Evolutionary conservation across 352 stramenopile species (phyloP).

Genomic region (Phytophthora nicotianae): DNA sequence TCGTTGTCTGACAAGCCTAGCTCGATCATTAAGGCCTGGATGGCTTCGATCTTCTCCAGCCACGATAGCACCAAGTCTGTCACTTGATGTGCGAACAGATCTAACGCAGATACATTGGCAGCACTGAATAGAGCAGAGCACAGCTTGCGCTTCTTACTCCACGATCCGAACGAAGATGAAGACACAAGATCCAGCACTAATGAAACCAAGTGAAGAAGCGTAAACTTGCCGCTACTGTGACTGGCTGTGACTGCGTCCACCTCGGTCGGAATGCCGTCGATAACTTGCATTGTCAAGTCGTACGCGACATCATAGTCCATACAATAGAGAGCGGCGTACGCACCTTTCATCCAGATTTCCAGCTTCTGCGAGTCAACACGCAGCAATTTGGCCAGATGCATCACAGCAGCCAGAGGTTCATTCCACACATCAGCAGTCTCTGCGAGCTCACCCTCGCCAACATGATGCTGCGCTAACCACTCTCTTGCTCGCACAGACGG

Average conservation of each 20-base stretch:
- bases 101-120: constrained; percentile 19
- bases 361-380: constrained; percentile 43
- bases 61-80: constrained; percentile 53
- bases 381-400: constrained; percentile 59
- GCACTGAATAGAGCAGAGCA: constrained; percentile 47
- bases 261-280: constrained; percentile 28
- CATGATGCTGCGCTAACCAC: constrained; percentile 46
- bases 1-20: constrained; percentile 69
- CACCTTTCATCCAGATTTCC: constrained; percentile 65
- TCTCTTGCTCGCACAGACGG: constrained; percentile 43
- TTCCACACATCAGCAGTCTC: constrained; percentile 8
- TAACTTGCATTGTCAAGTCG: constrained; percentile 49
- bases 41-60: constrained; percentile 59
- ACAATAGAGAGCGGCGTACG: constrained; percentile 72
- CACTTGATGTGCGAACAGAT: constrained; percentile 58
- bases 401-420: constrained; percentile 48
- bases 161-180: constrained; percentile 63
- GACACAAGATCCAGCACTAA: constrained; percentile 73
- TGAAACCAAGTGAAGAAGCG: constrained; percentile 57
- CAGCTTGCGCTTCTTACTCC: constrained; percentile 58
- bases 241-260: constrained; percentile 2
- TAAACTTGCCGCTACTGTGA: constrained; percentile 25
- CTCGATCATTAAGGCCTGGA: constrained; percentile 59
- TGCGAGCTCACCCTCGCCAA: constrained; percentile 8
- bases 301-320: constrained; percentile 68